phyloP scores from a whole-genome alignment of 176 grass and related monocot species.

The Zoysia japonica region DNA sequence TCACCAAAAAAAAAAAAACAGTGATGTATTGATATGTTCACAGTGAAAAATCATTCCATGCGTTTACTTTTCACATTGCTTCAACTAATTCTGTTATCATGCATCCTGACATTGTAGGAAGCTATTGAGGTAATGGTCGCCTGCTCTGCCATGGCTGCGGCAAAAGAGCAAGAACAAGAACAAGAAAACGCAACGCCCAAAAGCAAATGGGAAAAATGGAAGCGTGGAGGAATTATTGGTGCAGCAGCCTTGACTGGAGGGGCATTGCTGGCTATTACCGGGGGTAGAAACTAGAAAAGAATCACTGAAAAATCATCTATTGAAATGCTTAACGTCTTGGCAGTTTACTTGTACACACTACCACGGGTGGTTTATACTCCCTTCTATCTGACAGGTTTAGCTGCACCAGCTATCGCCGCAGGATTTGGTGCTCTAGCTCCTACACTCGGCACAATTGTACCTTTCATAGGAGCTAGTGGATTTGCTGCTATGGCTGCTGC shows the following conservation, averaged over 20 bases:
- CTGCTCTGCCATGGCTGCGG: conserved; percentile 94
- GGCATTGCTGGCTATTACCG: conserved; percentile 82
- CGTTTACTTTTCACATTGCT: neutral
- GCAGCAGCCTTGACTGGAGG: conserved; percentile 93
- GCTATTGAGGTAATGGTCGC: conserved; percentile 91
- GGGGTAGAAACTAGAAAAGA: conserved; percentile 47
- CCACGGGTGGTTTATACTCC: conserved; percentile 2
- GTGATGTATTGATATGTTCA: neutral
- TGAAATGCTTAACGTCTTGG: neutral
- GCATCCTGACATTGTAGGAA: conserved; percentile 55
- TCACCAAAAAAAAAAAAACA: neutral
- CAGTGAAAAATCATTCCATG: neutral
- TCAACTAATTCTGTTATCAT: neutral
- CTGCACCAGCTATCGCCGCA: conserved; percentile 97
- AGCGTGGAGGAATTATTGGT: conserved; percentile 87
- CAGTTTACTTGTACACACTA: conserved; percentile 8
- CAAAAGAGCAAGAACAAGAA: conserved; percentile 72
- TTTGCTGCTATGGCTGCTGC: conserved; percentile 95
- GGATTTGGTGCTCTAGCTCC: conserved; percentile 89
- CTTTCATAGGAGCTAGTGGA: conserved; percentile 91
- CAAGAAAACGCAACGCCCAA: conserved; percentile 52
- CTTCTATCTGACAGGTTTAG: conserved; percentile 56
- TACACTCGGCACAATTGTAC: conserved; percentile 75
- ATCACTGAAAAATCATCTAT: neutral
- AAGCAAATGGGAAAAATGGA: conserved; percentile 88